These are phyloP conservation scores for Coleophoma eucalyptorum DNA, from an alignment of 2,329 filamentous ascomycete species.

Conservation along the genomic window DNA sequence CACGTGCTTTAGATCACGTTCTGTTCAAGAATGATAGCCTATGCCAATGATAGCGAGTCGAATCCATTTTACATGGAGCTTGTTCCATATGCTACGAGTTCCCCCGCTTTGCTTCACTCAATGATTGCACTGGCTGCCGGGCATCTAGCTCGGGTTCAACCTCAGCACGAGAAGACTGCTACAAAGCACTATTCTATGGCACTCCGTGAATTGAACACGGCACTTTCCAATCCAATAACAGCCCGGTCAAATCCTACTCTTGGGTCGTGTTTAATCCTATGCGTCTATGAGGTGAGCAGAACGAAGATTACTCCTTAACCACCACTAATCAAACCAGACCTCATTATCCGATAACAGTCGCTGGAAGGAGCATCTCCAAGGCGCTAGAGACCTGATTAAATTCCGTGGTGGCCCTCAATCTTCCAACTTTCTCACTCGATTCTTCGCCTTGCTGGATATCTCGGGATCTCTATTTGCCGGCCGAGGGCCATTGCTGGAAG, in stretches of 20 bases:
- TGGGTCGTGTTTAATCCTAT: constrained; percentile 24
- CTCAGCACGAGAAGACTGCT: constrained; percentile 19
- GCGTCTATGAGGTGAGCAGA: constrained; percentile 23
- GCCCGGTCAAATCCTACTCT: constrained; percentile 22
- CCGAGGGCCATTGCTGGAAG: constrained; percentile 21
- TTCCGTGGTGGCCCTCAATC: constrained; percentile 22
- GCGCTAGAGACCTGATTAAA: constrained; percentile 24
- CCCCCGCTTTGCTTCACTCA: constrained; percentile 23
- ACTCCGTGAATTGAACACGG: constrained; percentile 18
- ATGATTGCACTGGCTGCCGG: constrained; percentile 26
- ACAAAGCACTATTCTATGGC: constrained; percentile 23
- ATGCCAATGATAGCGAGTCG: constrained; percentile 24
- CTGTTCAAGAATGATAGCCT: constrained; percentile 23
- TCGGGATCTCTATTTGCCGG: constrained; percentile 23
- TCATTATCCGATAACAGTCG: constrained; percentile 20
- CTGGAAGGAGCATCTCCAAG: constrained; percentile 25
- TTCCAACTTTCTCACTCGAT: constrained; percentile 22
- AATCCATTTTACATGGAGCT: constrained; percentile 26
- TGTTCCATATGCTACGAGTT: constrained; percentile 18
- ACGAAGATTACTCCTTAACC: no score
- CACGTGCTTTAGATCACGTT: constrained; percentile 15
- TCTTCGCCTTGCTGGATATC: constrained; percentile 25
- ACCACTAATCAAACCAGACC: constrained; percentile 16
- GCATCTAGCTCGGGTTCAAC: constrained; percentile 21
- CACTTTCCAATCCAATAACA: constrained; percentile 17